A percentile compares a stretch with the other conserved stretches of the same genome.
Evolutionary conservation across 1,284 basidiomycete genomes (phyloP).

Genomic region (Entoloma clypeatum): DNA sequence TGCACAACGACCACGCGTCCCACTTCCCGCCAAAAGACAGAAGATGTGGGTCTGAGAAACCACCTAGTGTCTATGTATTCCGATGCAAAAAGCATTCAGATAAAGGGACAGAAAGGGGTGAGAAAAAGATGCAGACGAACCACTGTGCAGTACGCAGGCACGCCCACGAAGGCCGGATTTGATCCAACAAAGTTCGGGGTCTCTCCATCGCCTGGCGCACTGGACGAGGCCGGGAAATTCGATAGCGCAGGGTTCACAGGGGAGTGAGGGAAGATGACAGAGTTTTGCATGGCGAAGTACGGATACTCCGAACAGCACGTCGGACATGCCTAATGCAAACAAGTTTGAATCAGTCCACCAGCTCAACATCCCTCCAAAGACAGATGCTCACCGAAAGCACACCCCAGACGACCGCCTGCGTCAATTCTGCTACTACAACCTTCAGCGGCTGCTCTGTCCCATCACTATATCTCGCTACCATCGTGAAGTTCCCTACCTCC

Average conservation of each 20-base stretch:
- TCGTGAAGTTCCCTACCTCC: conserved; percentile 32
- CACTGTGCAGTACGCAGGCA: conserved; percentile 36
- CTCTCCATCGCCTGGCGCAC: conserved; percentile 34
- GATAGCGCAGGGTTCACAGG: conserved; percentile 31
- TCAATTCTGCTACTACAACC: conserved; percentile 35
- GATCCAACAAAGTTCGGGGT: conserved; percentile 39
- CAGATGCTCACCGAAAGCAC: conserved; percentile 33
- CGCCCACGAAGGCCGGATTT: conserved; percentile 37
- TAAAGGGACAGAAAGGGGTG: neutral
- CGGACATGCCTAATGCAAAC: conserved; percentile 28
- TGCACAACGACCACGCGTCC: conserved; percentile 38
- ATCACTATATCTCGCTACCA: conserved; percentile 32
- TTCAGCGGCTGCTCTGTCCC: conserved; percentile 28
- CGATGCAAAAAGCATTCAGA: conserved; percentile 9
- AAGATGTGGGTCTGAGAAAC: conserved; percentile 26
- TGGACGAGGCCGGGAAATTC: conserved; percentile 36
- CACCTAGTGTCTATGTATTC: conserved; percentile 20
- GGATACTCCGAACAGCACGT: conserved; percentile 40
- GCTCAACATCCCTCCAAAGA: neutral
- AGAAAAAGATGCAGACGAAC: conserved; percentile 21
- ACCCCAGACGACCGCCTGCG: conserved; percentile 34
- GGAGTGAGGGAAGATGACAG: conserved; percentile 36
- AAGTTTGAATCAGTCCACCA: neutral
- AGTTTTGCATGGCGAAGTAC: conserved; percentile 31
- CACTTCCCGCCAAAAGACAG: conserved; percentile 34